phyloP scores from a whole-genome alignment of 768 basidiomycete genomes.

The Kondoa malvinella region DNA sequence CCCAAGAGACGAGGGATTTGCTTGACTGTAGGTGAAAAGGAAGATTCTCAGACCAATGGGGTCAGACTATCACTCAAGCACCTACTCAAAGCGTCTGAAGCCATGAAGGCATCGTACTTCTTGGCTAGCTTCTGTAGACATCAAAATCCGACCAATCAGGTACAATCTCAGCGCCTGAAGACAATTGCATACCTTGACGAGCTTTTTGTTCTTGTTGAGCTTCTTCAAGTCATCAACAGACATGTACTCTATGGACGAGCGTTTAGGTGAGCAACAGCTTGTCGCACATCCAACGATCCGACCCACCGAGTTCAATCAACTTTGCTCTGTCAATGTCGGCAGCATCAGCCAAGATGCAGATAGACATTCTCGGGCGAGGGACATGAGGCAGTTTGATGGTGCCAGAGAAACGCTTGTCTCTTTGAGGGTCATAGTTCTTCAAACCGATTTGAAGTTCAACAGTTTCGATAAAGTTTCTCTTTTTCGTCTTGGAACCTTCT shows the following conservation, averaged over 20 bases:
- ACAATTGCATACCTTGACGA: conserved; percentile 55
- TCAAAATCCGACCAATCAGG: too few species aligned
- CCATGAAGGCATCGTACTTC: conserved; percentile 97
- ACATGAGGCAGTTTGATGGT: conserved; percentile 96
- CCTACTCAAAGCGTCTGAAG: conserved; percentile 89
- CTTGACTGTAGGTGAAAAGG: too few species aligned
- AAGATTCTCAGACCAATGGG: too few species aligned
- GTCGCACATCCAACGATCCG: not conserved
- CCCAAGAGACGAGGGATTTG: conserved; percentile 99
- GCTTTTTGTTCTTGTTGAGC: conserved; percentile 84
- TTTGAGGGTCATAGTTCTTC: conserved; percentile 97
- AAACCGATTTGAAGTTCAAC: conserved; percentile 91
- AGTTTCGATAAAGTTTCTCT: conserved; percentile 84
- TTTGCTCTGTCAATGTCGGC: conserved; percentile 97
- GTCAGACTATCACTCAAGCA: too few species aligned
- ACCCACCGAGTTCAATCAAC: conserved; percentile 66
- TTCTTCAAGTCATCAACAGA: conserved; percentile 99
- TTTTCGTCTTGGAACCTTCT: conserved; percentile 69
- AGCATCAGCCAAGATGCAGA: conserved; percentile 98
- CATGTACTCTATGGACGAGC: conserved; percentile 52
- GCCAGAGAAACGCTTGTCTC: conserved; percentile 99
- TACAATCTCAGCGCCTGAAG: too few species aligned
- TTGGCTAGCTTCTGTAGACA: conserved; percentile 96
- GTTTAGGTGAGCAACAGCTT: not conserved
- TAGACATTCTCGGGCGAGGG: conserved; percentile 95